Evolutionary conservation across 441 rosid species (phyloP), one percentile per base, ranked within the genome.

Genomic region (Biscutella laevigata): DNA sequence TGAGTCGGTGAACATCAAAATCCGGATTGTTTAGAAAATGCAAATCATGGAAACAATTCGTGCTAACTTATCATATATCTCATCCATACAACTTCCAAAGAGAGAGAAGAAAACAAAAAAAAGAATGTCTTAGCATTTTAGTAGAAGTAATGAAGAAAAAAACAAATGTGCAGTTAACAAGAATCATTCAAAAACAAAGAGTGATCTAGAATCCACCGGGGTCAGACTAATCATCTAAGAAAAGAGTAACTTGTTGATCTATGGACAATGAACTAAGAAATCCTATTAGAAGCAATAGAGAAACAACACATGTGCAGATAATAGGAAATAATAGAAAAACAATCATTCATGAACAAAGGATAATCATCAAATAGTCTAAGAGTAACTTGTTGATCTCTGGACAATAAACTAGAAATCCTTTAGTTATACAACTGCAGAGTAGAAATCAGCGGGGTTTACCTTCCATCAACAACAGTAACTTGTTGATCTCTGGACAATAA

Each of bases 61-160:
- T n/a, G 77, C 95, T 70, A 90, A 71, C 75, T 64, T 66, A 68
- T 84, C 84, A 71, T 76, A 90, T 38, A 83, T 71, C 66, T 84
- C 92, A 67, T 79, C 78, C 95, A 90, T 90, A 60, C 73, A 69
- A 47, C 97, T 86, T 71, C 53, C 40, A 48, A 39, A 1, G 6
- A 52, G 16, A 3, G n/a, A n/a, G n/a, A 51, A 41, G 55, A 32
- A 14, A 45, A 37, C 6, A 3, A 46, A 41, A 7, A 4, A 52
- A 43, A 3, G 1, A 26, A 21, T 10, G 11, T 36, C 9, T 14
- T 2, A 53, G 38, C 3, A 10, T 61, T 26, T 24, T 48, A n/a
- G 24, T 62, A 40, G 5, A 41, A 30, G 29, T 32, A 13, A 9
- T 24, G 40, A 7, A 16, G n/a, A 30, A 17, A 48, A 3, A n/a